Evolutionary conservation across 2,329 filamentous ascomycete species (phyloP), one percentile per base, ranked within the genome.

Genomic region (Colletotrichum lindemuthianum): DNA sequence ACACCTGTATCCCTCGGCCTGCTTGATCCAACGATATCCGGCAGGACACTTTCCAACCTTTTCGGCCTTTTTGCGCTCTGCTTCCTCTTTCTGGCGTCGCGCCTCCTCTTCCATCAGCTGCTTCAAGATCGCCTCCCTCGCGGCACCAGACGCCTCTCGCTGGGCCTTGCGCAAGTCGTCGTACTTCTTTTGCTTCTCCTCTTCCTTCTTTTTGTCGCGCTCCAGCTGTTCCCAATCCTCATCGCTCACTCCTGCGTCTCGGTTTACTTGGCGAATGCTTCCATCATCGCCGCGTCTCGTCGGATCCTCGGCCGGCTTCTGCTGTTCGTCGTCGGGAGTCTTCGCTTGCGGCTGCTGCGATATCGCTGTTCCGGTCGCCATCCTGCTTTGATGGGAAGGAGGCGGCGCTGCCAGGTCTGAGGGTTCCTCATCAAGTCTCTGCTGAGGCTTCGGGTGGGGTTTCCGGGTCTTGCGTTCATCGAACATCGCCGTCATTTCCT

Each of bases 11-110:
- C 90, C 90, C 1, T 70, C 71, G 2, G 2, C 44, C 69, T 89
- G 82, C 69, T 84, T 86, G 33, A 90, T 86, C 90, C 90, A 93
- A 0, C 61, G 58, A 70, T 51, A 92, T 0, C 89, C 90, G 15
- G 59, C 41, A 0, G 80, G 78, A 72, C 90, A 93, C 0, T 74
- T 53, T 0, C 90, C 90, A 77, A 86, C 79, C 1, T 68, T 36
- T 67, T 71, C 74, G 67, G 92, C 71, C 69, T 83, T 88, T 65
- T 71, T 76, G 49, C 71, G 75, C 47, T 71, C 69, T 68, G 79
- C 72, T 60, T 79, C 78, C 65, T 81, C 75, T 57, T 76, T 67
- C 67, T 78, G 72, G 4, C 77, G 73, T 4, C 71, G 71, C 12
- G 77, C 71, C 41, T 83, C 76, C 33, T 81, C 79, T 43, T 75